These are phyloP conservation scores for Arabidopsis hybrid DNA, from an alignment of 441 rosid species.

Conservation along the genomic window DNA sequence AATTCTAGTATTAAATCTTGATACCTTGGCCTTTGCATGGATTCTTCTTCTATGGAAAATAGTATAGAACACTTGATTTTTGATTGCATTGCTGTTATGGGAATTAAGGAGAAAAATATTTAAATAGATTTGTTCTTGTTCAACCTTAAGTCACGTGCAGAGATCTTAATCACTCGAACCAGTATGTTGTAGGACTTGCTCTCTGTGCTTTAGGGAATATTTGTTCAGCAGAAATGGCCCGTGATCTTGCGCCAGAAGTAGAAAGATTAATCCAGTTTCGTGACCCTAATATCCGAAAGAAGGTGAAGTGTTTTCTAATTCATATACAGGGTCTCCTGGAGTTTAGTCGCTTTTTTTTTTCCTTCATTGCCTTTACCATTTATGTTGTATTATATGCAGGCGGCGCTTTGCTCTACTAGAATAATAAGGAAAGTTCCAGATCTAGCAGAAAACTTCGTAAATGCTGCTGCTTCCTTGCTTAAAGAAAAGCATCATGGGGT, in stretches of 20 bases:
- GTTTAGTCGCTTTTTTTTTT: constrained; percentile 13
- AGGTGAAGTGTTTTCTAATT: constrained; percentile 56
- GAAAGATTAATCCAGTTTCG: constrained; percentile 97
- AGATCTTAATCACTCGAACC: constrained; percentile 98
- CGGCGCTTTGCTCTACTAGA: constrained; percentile 94
- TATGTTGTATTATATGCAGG: constrained; percentile 58
- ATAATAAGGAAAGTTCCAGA: constrained; percentile 97
- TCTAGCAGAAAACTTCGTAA: constrained; percentile 96
- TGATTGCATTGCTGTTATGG: constrained; percentile 13
- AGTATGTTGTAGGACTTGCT: constrained; percentile 98
- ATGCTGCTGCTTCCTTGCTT: constrained; percentile 85
- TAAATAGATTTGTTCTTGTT: constrained; percentile 31
- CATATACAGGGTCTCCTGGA: constrained; percentile 27
- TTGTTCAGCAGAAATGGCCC: constrained; percentile 99
- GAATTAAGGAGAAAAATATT: neutral
- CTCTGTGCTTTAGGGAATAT: constrained; percentile 99
- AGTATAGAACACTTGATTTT: neutral
- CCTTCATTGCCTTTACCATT: constrained; percentile 30
- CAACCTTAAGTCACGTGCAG: constrained; percentile 76
- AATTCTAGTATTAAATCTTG: constrained; percentile 11
- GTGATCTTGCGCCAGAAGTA: constrained; percentile 99
- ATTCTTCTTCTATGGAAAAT: neutral
- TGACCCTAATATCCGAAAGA: constrained; percentile 98
- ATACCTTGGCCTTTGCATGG: neutral
- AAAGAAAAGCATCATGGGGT: constrained; percentile 99